Evolutionary conservation across 345 rosid genomes (phyloP).

Genomic region (Linum trigynum): DNA sequence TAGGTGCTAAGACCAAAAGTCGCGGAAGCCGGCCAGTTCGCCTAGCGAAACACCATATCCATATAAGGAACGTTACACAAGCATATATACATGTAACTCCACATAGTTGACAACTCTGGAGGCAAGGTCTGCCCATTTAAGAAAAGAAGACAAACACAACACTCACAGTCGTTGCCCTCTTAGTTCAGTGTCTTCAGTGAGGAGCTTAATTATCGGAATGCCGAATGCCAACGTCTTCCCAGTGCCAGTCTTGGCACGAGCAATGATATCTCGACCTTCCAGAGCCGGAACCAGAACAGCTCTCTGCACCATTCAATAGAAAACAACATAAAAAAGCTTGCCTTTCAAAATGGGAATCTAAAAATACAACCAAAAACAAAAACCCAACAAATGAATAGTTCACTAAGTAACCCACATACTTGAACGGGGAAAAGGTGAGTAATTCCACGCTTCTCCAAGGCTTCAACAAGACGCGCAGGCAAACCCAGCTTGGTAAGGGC

Average conservation of each 20-base stretch:
- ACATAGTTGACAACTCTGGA: conserved; percentile 1
- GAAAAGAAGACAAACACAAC: too few relatives aligned
- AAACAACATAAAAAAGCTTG: not conserved
- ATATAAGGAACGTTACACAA: too few relatives aligned
- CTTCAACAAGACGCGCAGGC: conserved; percentile 62
- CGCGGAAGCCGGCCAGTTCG: conserved; percentile 66
- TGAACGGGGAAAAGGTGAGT: conserved; percentile 93
- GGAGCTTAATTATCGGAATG: conserved; percentile 73
- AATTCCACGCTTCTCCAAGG: conserved; percentile 77
- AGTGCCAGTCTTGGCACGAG: conserved; percentile 98
- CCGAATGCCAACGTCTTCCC: conserved; percentile 99
- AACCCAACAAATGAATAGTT: not conserved
- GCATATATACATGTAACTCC: not conserved
- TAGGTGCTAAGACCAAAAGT: conserved; percentile 76
- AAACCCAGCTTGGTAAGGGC: conserved; percentile 57
- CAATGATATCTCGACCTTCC: conserved; percentile 80
- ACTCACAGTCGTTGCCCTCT: conserved; percentile 42
- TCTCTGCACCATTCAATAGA: conserved; percentile 33
- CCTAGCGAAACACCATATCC: conserved; percentile 19
- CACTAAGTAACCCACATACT: conserved; percentile 22
- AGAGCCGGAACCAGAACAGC: conserved; percentile 85
- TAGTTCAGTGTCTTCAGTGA: conserved; percentile 51
- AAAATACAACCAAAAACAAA: not conserved
- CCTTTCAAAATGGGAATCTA: too few relatives aligned
- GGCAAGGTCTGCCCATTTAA: not conserved